phyloP scores from a whole-genome alignment of 805 yeast genomes.

The Monosporozyma servazzii region DNA sequence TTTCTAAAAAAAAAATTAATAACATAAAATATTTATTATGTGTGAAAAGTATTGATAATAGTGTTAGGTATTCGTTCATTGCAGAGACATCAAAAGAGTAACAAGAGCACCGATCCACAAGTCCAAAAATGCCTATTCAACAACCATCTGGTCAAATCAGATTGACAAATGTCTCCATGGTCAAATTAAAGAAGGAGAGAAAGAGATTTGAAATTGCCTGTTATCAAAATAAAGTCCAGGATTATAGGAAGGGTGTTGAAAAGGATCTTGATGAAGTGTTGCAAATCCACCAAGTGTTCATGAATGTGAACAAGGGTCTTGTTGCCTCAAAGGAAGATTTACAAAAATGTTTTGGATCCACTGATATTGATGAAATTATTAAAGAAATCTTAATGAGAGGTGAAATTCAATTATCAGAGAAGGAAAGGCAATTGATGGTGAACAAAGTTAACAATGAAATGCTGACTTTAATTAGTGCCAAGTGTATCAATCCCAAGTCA shows the following conservation, averaged over 20 bases:
- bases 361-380: conserved; percentile 66
- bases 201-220: conserved; percentile 93
- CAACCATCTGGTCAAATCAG: conserved; percentile 87
- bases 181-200: conserved; percentile 82
- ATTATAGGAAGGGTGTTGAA: conserved; percentile 63
- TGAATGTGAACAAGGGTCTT: conserved; percentile 88
- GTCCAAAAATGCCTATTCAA: conserved; percentile 44
- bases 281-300: conserved; percentile 90
- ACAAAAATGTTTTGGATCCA: conserved; percentile 59
- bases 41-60: background rate
- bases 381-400: conserved; percentile 81
- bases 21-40: background rate
- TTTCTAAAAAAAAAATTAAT: background rate
- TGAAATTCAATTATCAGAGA: conserved; percentile 88
- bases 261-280: conserved; percentile 92
- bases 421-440: conserved; percentile 73
- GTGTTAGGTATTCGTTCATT: no score
- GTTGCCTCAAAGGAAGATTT: conserved; percentile 85
- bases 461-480: conserved; percentile 72
- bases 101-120: background rate
- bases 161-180: conserved; percentile 89
- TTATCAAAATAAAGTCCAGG: conserved; percentile 94
- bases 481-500: conserved; percentile 83
- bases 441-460: conserved; percentile 74
- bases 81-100: background rate